Evolutionary conservation across 2,329 filamentous ascomycete genomes (phyloP).

Genomic region (Fusarium phyllophilum): DNA sequence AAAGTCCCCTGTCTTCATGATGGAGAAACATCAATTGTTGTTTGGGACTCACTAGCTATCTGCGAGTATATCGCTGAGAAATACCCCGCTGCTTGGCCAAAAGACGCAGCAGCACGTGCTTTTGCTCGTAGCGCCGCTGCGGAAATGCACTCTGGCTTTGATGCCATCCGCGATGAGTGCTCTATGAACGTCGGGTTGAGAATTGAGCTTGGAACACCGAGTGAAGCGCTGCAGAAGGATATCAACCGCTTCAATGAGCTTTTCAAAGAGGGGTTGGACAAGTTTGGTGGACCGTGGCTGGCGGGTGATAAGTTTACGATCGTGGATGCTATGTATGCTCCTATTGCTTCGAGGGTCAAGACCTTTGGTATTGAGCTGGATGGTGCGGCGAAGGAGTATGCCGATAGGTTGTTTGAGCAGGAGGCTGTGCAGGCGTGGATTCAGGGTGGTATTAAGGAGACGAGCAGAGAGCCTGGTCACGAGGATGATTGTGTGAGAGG

Average conservation of each 20-base stretch:
- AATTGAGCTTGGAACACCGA: conserved; percentile 46
- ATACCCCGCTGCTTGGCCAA: conserved; percentile 56
- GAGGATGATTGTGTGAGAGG: conserved; percentile 51
- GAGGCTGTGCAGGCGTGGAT: conserved; percentile 53
- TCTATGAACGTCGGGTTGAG: conserved; percentile 55
- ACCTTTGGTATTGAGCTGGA: conserved; percentile 51
- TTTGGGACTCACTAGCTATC: conserved; percentile 62
- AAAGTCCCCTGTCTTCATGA: conserved; percentile 56
- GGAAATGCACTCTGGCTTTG: conserved; percentile 60
- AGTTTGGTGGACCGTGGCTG: conserved; percentile 56
- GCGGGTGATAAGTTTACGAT: conserved; percentile 52
- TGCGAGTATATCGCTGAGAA: conserved; percentile 58
- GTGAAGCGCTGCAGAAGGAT: conserved; percentile 48
- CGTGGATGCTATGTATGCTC: conserved; percentile 56
- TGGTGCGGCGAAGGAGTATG: conserved; percentile 47
- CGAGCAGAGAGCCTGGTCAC: conserved; percentile 50
- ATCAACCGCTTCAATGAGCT: conserved; percentile 50
- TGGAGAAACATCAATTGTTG: conserved; percentile 41
- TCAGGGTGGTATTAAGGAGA: conserved; percentile 50
- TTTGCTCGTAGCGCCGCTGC: conserved; percentile 57
- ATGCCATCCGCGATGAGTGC: conserved; percentile 54
- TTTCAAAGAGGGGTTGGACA: conserved; percentile 51
- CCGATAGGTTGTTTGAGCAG: conserved; percentile 48
- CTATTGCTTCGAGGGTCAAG: conserved; percentile 52
- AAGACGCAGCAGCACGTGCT: conserved; percentile 51